Percentiles rank a stretch among this genome's conserved stretches.
phyloP scores from a whole-genome alignment of 2,329 filamentous ascomycete species.

The Penicillium frequentans region DNA sequence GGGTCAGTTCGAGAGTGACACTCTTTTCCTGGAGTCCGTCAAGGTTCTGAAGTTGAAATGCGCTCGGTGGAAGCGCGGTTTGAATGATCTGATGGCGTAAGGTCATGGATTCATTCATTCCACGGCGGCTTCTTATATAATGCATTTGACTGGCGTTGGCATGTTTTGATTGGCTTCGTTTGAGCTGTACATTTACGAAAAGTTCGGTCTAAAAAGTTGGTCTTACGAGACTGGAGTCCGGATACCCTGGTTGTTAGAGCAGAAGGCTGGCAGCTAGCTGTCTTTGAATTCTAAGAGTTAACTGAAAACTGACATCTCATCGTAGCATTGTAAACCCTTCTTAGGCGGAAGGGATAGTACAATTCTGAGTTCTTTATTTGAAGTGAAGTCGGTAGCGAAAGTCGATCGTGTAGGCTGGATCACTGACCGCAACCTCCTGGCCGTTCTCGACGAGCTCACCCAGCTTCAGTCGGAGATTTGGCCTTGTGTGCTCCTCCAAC shows the following conservation, averaged over 20 bases:
- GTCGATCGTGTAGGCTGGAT: constrained; percentile 80
- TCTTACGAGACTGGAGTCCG: constrained; percentile 35
- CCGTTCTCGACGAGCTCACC: constrained; percentile 74
- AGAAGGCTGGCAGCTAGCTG: constrained; percentile 24
- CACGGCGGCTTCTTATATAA: constrained; percentile 23
- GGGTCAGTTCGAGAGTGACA: constrained; percentile 91
- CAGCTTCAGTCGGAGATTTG: constrained; percentile 78
- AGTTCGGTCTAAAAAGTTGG: constrained; percentile 32
- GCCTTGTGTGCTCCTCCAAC: constrained; percentile 79
- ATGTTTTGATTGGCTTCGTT: constrained; percentile 26
- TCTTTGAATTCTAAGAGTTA: constrained; percentile 21
- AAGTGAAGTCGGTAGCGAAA: constrained; percentile 62
- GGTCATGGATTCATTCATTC: background rate
- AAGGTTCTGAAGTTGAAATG: constrained; percentile 85
- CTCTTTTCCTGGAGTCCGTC: constrained; percentile 87
- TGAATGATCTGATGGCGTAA: constrained; percentile 45
- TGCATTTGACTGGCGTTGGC: constrained; percentile 43
- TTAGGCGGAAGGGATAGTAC: background rate
- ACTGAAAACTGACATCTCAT: background rate
- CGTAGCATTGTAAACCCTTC: background rate
- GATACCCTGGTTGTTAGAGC: constrained; percentile 29
- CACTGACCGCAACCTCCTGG: constrained; percentile 87
- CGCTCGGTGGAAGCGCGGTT: constrained; percentile 45
- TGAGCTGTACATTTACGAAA: constrained; percentile 37
- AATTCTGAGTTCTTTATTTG: constrained; percentile 19